phyloP scores from a whole-genome alignment of 1,139 yeast genomes.

The Pneumocystis wakefieldiae region DNA sequence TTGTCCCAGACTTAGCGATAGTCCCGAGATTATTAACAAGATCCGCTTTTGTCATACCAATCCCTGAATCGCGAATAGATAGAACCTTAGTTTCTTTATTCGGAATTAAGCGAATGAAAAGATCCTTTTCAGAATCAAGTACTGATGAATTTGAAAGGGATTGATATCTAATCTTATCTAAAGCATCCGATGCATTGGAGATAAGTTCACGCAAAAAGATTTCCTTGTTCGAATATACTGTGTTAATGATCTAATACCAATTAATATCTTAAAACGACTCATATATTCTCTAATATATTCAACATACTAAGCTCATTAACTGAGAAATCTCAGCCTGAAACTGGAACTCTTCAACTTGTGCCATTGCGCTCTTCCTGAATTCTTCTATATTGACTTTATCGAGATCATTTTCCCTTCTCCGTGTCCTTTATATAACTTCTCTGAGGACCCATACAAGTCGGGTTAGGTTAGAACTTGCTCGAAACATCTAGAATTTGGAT shows the following conservation, averaged over 20 bases:
- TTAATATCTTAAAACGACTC: not conserved
- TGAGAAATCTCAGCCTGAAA: slow-evolving; percentile 99
- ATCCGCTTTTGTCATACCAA: slow-evolving; percentile 99
- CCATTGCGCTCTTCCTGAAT: not conserved
- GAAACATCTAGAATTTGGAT: not conserved
- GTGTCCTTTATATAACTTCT: not conserved
- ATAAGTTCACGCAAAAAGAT: slow-evolving; percentile 97
- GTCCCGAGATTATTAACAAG: slow-evolving; percentile 99
- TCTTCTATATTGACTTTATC: not conserved
- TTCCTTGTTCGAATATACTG: slow-evolving; percentile 98
- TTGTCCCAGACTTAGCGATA: slow-evolving; percentile 98
- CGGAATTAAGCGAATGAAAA: slow-evolving; percentile 95
- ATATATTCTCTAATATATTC: not conserved
- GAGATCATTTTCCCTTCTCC: not conserved
- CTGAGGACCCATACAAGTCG: not conserved
- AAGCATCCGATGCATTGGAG: slow-evolving; percentile 93
- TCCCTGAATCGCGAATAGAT: slow-evolving; percentile 98
- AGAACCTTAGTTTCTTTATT: slow-evolving; percentile 83
- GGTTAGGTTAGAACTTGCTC: not conserved
- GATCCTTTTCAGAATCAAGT: slow-evolving; percentile 89
- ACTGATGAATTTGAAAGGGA: slow-evolving; percentile 83
- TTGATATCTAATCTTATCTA: slow-evolving; percentile 94
- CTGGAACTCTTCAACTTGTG: slow-evolving; percentile 32
- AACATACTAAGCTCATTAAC: slow-evolving; percentile 68
- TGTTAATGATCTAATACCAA: slow-evolving; percentile 63